Percentiles rank a stretch among this genome's conserved stretches.
These are phyloP conservation scores for Leishmania gerbilli DNA, from an alignment of 208 protist species.

Conservation along the genomic window DNA sequence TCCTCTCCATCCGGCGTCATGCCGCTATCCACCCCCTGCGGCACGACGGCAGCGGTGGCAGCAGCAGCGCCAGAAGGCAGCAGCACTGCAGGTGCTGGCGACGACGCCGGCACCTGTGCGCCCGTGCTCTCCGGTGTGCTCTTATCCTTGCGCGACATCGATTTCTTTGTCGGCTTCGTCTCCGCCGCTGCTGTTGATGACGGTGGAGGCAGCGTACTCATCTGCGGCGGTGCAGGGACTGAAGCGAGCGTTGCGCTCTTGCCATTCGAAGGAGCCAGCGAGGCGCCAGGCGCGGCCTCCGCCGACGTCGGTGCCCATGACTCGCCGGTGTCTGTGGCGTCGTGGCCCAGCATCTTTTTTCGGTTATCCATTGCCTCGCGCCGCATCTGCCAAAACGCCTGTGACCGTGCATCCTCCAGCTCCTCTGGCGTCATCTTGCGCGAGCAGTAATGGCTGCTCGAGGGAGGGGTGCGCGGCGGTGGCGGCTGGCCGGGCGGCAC, in stretches of 20 bases:
- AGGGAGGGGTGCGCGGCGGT: conserved; percentile 38
- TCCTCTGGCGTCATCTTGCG: conserved; percentile 58
- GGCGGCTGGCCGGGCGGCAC: conserved; percentile 39
- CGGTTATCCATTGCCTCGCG: conserved; percentile 85
- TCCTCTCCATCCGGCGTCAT: conserved; percentile 51
- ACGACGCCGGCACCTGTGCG: neutral
- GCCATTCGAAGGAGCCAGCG: neutral
- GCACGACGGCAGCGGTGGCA: neutral
- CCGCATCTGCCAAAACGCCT: conserved; percentile 92
- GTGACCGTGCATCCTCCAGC: conserved; percentile 61
- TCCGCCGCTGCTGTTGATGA: neutral
- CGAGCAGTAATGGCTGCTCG: conserved; percentile 38
- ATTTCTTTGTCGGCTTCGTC: neutral
- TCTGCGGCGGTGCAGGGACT: conserved; percentile 4
- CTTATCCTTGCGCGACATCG: neutral
- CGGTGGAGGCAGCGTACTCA: neutral
- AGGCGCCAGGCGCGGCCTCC: conserved; percentile 1
- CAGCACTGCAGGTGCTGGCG: neutral
- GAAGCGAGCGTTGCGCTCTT: neutral
- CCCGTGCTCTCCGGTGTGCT: conserved; percentile 32
- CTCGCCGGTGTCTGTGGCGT: conserved; percentile 8
- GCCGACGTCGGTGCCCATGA: neutral
- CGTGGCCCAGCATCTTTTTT: conserved; percentile 58
- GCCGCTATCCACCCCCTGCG: conserved; percentile 9
- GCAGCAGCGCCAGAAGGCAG: neutral